Percentiles rank a stretch among this genome's conserved stretches.
These are phyloP conservation scores for Cupressus sempervirens DNA, from an alignment of 75 land plant species.

Conservation along the genomic window DNA sequence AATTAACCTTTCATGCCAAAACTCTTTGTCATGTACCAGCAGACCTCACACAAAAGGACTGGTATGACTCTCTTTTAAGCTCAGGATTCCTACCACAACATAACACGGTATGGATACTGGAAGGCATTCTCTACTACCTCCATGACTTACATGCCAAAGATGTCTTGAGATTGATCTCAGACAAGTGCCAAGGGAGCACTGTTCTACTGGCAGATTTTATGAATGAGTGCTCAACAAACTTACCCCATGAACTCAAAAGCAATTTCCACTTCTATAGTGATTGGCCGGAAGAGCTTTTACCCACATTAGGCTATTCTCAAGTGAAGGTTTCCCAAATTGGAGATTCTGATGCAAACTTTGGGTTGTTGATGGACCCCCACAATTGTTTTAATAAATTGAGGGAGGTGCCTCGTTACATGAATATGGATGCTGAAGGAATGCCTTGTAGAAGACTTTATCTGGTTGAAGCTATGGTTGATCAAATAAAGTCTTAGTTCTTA, in stretches of 20 bases:
- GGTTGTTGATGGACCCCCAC: conserved; percentile 51
- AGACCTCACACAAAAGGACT: conserved; percentile 52
- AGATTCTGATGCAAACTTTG: conserved; percentile 81
- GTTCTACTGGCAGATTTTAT: conserved; percentile 82
- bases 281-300: conserved; percentile 79
- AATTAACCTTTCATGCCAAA: conserved; percentile 32
- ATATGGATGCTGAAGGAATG: conserved; percentile 62
- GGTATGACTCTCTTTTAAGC: conserved; percentile 53
- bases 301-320: conserved; percentile 58
- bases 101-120: conserved; percentile 72
- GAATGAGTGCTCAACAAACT: conserved; percentile 61
- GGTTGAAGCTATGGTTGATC: conserved; percentile 44
- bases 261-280: conserved; percentile 75
- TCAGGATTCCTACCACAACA: conserved; percentile 45
- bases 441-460: conserved; percentile 73
- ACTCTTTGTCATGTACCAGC: conserved; percentile 54
- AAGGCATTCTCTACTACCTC: conserved; percentile 78
- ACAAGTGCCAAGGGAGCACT: conserved; percentile 34
- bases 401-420: conserved; percentile 48
- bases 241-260: conserved; percentile 36
- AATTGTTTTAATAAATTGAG: conserved; percentile 72
- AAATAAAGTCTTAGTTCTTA: not conserved
- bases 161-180: conserved; percentile 54
- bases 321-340: conserved; percentile 85
- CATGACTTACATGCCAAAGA: conserved; percentile 56